These are phyloP conservation scores for Eragrostis tef DNA, from an alignment of 202 grass and related monocot species.

Conservation along the genomic window DNA sequence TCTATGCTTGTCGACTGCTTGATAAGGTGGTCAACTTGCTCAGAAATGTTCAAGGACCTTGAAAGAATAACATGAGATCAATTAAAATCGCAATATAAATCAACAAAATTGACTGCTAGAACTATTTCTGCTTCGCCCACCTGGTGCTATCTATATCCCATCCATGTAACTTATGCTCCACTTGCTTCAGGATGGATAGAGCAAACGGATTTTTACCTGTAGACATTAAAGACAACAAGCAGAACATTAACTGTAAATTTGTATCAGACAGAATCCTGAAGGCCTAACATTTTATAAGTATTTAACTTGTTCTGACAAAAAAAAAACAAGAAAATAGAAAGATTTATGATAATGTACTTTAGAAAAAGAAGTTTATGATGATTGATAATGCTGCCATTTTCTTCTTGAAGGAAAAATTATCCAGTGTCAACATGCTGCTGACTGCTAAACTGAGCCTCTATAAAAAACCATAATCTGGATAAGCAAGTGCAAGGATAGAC, in stretches of 20 bases:
- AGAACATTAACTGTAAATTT: constrained; percentile 44
- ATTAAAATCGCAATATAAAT: constrained; percentile 35
- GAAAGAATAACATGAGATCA: constrained; percentile 45
- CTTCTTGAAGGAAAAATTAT: constrained; percentile 27
- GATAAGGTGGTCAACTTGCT: constrained; percentile 92
- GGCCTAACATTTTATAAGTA: constrained; percentile 39
- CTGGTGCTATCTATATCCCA: constrained; percentile 70
- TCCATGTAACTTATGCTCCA: constrained; percentile 93
- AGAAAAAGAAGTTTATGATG: constrained; percentile 11
- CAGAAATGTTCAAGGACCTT: constrained; percentile 74
- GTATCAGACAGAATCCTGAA: constrained; percentile 35
- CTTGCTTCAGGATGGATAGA: constrained; percentile 86
- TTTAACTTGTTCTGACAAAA: constrained; percentile 2
- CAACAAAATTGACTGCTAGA: constrained; percentile 37
- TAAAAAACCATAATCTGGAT: not conserved
- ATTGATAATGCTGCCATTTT: constrained; percentile 14
- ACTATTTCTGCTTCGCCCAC: constrained; percentile 47
- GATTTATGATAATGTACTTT: constrained; percentile 11
- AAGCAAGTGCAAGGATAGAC: not conserved
- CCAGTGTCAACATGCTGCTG: constrained; percentile 25
- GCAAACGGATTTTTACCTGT: constrained; percentile 97
- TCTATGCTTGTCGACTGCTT: constrained; percentile 91
- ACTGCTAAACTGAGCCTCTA: constrained; percentile 2
- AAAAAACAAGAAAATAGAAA: constrained; percentile 33
- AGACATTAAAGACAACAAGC: constrained; percentile 36